A percentile compares a stretch with the other conserved stretches of the same genome.
Conservation (phyloP, 345 rosid species). For the Leavenworthia alabamica region DNA sequence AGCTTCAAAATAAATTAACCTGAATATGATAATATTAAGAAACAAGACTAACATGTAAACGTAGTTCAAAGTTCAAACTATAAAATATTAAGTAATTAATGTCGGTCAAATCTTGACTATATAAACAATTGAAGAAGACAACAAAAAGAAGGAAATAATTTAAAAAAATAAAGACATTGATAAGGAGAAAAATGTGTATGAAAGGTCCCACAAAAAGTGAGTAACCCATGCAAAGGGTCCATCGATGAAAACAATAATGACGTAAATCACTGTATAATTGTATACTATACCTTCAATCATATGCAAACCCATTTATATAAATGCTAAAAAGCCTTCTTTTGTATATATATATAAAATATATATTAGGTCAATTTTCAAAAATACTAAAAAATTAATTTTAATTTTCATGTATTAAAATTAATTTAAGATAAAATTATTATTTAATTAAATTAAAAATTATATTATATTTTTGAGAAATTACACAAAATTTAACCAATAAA, state of each 20-base stretch:
- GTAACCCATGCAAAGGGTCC: conserved; percentile 31
- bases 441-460: too few relatives aligned
- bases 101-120: conserved; percentile 21
- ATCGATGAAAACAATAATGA: conserved; percentile 32
- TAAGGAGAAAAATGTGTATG: background rate
- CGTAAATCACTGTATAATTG: conserved; percentile 26
- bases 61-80: conserved; percentile 15
- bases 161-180: background rate
- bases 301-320: conserved; percentile 23
- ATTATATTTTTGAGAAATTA: too few relatives aligned
- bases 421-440: too few relatives aligned
- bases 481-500: too few relatives aligned
- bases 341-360: too few relatives aligned
- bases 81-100: background rate
- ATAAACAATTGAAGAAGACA: background rate
- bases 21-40: conserved; percentile 14
- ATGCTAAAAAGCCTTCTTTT: conserved; percentile 7
- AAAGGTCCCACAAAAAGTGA: background rate
- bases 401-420: too few relatives aligned
- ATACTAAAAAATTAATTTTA: too few relatives aligned
- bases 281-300: conserved; percentile 31
- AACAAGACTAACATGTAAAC: conserved; percentile 18
- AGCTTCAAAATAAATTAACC: background rate
- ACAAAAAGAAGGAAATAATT: too few relatives aligned
- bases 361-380: too few relatives aligned